Conservation (phyloP, 129 eudicot species). For the Flaveria brownii region DNA sequence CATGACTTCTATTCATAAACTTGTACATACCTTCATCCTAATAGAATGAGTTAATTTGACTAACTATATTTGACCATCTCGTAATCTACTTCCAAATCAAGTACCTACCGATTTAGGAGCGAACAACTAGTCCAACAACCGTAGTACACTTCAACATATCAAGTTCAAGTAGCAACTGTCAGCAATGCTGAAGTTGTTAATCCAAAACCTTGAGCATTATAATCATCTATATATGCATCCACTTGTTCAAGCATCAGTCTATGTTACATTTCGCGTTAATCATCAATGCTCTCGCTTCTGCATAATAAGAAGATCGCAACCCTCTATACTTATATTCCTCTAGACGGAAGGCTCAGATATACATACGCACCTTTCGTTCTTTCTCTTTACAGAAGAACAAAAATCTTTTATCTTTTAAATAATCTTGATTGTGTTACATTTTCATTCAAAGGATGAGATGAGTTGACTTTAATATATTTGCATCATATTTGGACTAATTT, state of each 20-base stretch:
- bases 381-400: neutral
- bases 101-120: no score
- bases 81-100: no score
- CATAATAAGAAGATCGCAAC: neutral
- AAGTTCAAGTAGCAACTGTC: no score
- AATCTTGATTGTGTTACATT: neutral
- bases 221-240: no score
- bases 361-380: no score
- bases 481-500: neutral
- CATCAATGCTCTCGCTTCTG: neutral
- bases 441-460: neutral
- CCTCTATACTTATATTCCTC: conserved; percentile 3
- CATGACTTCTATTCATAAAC: no score
- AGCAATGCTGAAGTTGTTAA: neutral
- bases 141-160: no score
- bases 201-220: neutral
- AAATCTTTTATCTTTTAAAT: neutral
- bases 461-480: neutral
- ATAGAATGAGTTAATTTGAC: neutral
- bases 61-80: no score
- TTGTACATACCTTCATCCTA: neutral
- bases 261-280: neutral
- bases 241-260: neutral
- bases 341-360: neutral
- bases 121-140: no score